phyloP scores from a whole-genome alignment of 805 yeast genomes.

The Candida sanyiensis region DNA sequence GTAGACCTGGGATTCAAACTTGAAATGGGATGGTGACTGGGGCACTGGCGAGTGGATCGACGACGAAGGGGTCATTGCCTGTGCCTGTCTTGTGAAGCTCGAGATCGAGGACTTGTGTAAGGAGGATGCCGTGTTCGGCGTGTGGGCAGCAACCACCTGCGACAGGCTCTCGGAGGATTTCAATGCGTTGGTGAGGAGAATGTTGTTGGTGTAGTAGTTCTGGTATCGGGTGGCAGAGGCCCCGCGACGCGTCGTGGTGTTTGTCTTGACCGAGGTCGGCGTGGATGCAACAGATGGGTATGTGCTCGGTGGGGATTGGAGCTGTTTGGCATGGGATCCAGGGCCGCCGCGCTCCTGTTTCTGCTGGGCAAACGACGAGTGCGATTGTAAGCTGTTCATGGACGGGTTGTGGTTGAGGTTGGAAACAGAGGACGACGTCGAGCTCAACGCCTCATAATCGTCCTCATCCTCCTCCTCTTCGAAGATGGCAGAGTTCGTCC shows the following conservation, averaged over 20 bases:
- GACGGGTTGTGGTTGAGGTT: slow-evolving; percentile 20
- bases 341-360: too few species aligned
- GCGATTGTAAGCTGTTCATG: slow-evolving; percentile 16
- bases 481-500: slow-evolving; percentile 27
- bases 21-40: slow-evolving; percentile 26
- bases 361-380: slow-evolving; percentile 4
- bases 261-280: slow-evolving; percentile 26
- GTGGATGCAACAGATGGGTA: slow-evolving; percentile 18
- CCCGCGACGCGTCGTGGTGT: slow-evolving; percentile 22
- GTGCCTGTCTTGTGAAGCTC: slow-evolving; percentile 18
- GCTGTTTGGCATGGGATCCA: slow-evolving; percentile 8
- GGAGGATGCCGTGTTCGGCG: slow-evolving; percentile 7
- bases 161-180: slow-evolving; percentile 33
- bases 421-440: slow-evolving; percentile 16
- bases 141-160: slow-evolving; percentile 11
- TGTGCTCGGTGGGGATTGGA: slow-evolving; percentile 8
- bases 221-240: slow-evolving; percentile 48
- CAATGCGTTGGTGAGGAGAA: slow-evolving; percentile 39
- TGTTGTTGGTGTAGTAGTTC: slow-evolving; percentile 41
- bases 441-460: slow-evolving; percentile 13
- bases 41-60: slow-evolving; percentile 13
- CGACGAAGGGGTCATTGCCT: slow-evolving; percentile 10
- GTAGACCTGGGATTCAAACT: slow-evolving; percentile 33
- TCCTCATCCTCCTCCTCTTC: slow-evolving; percentile 30
- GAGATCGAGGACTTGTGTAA: slow-evolving; percentile 20